These are phyloP conservation scores for Mycena vulgaris DNA, from an alignment of 768 basidiomycete species.

Conservation along the genomic window DNA sequence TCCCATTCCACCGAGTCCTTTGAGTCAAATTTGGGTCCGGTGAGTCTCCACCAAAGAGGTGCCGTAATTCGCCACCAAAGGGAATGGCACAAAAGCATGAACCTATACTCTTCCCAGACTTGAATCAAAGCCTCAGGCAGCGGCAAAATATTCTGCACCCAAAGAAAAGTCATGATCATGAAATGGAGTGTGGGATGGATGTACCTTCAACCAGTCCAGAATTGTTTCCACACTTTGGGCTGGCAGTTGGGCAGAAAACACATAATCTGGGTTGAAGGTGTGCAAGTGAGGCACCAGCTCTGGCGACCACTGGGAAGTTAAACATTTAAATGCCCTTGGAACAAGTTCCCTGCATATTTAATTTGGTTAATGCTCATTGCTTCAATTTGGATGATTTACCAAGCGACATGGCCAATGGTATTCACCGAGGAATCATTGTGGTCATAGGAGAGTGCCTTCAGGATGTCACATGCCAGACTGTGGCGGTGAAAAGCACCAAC, in stretches of 20 bases:
- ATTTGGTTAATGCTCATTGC: no score
- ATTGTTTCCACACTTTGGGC: background rate
- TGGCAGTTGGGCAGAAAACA: background rate
- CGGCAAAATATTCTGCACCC: background rate
- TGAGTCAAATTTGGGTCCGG: background rate
- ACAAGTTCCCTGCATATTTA: background rate
- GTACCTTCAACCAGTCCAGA: slow-evolving; percentile 10
- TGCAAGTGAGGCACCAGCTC: background rate
- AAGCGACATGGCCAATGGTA: background rate
- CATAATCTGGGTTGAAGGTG: no score
- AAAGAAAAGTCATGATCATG: background rate
- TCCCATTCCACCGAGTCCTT: background rate
- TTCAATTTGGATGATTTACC: background rate
- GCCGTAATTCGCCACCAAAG: no score
- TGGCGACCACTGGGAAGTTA: background rate
- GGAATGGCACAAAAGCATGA: background rate
- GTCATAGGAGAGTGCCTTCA: background rate
- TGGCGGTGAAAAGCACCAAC: background rate
- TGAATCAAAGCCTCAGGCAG: background rate
- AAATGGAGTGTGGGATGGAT: background rate
- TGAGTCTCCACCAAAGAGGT: no score
- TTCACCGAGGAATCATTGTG: background rate
- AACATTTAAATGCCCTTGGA: background rate
- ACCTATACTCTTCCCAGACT: slow-evolving; percentile 7
- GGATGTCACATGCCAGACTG: no score